Evolutionary conservation across 2,329 filamentous ascomycete genomes (phyloP).

Genomic region (Diaporthe destruens): DNA sequence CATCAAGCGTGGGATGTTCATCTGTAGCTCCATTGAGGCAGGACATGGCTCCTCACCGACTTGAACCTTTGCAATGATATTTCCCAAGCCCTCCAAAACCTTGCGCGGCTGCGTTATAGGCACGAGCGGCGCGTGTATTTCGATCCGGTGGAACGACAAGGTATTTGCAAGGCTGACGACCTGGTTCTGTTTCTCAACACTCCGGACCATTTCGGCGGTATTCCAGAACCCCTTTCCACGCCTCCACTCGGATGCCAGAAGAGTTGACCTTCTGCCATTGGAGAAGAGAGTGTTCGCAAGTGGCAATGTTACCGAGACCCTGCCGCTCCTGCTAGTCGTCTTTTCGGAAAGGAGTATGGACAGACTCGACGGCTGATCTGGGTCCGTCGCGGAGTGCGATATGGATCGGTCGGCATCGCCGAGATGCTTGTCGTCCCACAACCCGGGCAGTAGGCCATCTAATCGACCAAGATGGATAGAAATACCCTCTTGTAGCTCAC

Average conservation of each 20-base stretch:
- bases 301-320: constrained; percentile 66
- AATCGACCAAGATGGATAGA: constrained; percentile 63
- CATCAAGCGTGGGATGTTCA: constrained; percentile 70
- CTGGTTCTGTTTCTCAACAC: constrained; percentile 31
- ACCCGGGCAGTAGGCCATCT: constrained; percentile 57
- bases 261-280: constrained; percentile 56
- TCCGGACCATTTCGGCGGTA: constrained; percentile 4
- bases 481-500: constrained; percentile 57
- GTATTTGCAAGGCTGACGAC: neutral
- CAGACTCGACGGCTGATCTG: constrained; percentile 56
- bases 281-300: constrained; percentile 84
- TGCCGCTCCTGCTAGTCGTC: constrained; percentile 42
- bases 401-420: neutral
- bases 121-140: constrained; percentile 59
- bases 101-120: constrained; percentile 73
- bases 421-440: constrained; percentile 54
- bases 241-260: constrained; percentile 40
- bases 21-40: constrained; percentile 80
- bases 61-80: constrained; percentile 78
- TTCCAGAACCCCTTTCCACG: neutral
- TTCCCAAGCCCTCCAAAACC: constrained; percentile 78
- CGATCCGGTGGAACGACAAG: neutral
- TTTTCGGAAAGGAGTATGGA: constrained; percentile 54
- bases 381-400: constrained; percentile 45
- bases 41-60: constrained; percentile 62